Base-by-base conservation (phyloP, 83 land plant genomes). In the Thuja plicata region DNA sequence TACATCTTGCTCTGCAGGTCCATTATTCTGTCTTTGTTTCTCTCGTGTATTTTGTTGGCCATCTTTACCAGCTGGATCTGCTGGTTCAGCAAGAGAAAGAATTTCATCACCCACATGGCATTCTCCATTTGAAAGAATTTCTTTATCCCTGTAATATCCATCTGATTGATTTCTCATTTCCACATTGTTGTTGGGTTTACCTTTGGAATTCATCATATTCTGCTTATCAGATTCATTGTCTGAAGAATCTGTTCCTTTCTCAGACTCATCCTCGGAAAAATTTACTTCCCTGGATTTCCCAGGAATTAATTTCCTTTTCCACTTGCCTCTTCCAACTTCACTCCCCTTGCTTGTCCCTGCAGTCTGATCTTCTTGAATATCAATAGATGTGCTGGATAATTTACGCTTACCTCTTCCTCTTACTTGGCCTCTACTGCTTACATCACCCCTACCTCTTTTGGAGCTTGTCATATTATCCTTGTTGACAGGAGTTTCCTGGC, bases 361-460 rank as follows among this genome's bases (percentile, higher is more conserved):
- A 46, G 85, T n/a, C n/a, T 83, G 54, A 45, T 30, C 55, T 83
- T 83, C 85, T 83, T 46, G 54, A 83, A 45, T 12, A 83, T 48
- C 57, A 43, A 30, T 3, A 21, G 8, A 0, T 6, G 15, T 43
- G 21, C 10, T 48, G 9, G 32, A 45, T 41, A 38, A 43, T 10
- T 45, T 81, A 17, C 41, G 84, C 50, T 81, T 81, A 83, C 85
- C 86, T 9, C 34, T 84, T 50, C 37, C 35, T 84, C 45, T 84
- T 48, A 54, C 86, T 50, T 17, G 57, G 8, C 84, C 50, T 27
- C 30, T 81, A n/a, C 50, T 81, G 52, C 30, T 41, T 81, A n/a
- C 32, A 43, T 81, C 24, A 32, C 11, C 84, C 84, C n/a, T 81
- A 15, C 57, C 86, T 84, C 86, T 48, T 8, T 37, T 84, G 8